Percentiles rank a stretch among this genome's conserved stretches.
Evolutionary conservation across 2,329 filamentous ascomycete genomes (phyloP).

Genomic region (Colletotrichum trifolii): DNA sequence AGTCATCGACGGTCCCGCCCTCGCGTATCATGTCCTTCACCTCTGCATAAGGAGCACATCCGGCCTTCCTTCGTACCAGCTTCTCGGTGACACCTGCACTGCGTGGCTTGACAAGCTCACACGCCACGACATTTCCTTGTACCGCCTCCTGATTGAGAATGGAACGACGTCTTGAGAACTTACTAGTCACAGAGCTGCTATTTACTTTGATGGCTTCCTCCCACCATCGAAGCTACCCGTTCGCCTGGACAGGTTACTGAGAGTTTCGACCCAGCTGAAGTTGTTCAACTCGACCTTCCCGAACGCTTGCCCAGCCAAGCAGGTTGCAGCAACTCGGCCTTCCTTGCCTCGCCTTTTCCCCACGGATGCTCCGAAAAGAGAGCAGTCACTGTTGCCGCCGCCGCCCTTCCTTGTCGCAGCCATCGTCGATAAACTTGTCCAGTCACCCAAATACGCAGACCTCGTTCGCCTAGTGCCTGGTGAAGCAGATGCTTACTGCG

Average conservation of each 20-base stretch:
- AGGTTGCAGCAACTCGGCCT: constrained; percentile 31
- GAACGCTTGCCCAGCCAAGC: constrained; percentile 41
- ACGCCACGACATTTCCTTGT: constrained; percentile 71
- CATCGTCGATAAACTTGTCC: constrained; percentile 76
- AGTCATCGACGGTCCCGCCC: constrained; percentile 80
- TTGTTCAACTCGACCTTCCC: constrained; percentile 53
- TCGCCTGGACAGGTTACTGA: constrained; percentile 70
- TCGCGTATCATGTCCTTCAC: constrained; percentile 79
- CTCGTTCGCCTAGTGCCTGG: constrained; percentile 75
- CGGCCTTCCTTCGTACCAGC: constrained; percentile 69
- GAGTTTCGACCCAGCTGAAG: constrained; percentile 65
- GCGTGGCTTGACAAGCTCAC: constrained; percentile 72
- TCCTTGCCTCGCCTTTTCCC: constrained; percentile 41
- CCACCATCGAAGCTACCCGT: constrained; percentile 73
- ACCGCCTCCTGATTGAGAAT: constrained; percentile 37
- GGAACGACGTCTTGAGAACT: neutral
- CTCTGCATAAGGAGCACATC: constrained; percentile 62
- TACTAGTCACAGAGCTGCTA: constrained; percentile 62
- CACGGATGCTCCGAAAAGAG: constrained; percentile 41
- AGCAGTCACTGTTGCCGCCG: constrained; percentile 58
- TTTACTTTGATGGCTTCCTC: constrained; percentile 89
- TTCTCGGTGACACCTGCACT: constrained; percentile 69
- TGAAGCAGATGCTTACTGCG: constrained; percentile 88
- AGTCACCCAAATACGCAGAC: constrained; percentile 52
- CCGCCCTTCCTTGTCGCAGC: constrained; percentile 81